These are phyloP conservation scores for Wickerhamiella kurtzmanii DNA, from an alignment of 805 yeast genomes.

Conservation along the genomic window DNA sequence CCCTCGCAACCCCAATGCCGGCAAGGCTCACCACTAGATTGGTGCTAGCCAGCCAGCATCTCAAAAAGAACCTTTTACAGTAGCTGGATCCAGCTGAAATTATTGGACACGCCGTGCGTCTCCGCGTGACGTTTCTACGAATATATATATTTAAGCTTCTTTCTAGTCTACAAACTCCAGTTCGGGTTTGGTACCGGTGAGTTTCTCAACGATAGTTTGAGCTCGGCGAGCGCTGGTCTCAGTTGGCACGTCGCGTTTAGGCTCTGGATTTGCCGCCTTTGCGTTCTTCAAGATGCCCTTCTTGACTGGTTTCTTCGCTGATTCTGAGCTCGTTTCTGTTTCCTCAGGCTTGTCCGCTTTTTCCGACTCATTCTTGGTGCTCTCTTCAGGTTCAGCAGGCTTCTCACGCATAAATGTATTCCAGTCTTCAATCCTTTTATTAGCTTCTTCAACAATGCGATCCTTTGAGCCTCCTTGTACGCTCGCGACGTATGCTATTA, in stretches of 20 bases:
- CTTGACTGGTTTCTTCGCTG: conserved; percentile 9
- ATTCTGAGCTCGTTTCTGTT: neutral
- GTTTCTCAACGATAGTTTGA: conserved; percentile 8
- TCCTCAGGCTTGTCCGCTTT: too few relatives aligned
- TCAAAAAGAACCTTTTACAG: neutral
- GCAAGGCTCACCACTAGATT: conserved; percentile 30
- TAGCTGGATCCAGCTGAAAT: neutral
- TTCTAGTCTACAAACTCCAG: conserved; percentile 14
- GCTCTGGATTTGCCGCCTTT: conserved; percentile 13
- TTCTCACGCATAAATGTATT: conserved; percentile 34
- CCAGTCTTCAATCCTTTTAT: conserved; percentile 40
- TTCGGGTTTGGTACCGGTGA: conserved; percentile 11
- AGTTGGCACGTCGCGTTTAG: conserved; percentile 13
- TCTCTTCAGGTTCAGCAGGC: neutral
- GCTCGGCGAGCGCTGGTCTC: conserved; percentile 17
- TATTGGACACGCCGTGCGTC: neutral
- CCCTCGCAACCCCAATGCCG: conserved; percentile 80
- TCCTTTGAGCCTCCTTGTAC: conserved; percentile 59
- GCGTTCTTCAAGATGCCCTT: conserved; percentile 10
- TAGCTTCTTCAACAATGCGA: conserved; percentile 40
- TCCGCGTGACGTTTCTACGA: neutral
- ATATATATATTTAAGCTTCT: neutral
- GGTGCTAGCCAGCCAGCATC: neutral
- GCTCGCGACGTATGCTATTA: conserved; percentile 42
- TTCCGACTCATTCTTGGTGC: neutral